These are phyloP conservation scores for Cucumis cinereus DNA, from an alignment of 306 rosid genomes.

Conservation along the genomic window DNA sequence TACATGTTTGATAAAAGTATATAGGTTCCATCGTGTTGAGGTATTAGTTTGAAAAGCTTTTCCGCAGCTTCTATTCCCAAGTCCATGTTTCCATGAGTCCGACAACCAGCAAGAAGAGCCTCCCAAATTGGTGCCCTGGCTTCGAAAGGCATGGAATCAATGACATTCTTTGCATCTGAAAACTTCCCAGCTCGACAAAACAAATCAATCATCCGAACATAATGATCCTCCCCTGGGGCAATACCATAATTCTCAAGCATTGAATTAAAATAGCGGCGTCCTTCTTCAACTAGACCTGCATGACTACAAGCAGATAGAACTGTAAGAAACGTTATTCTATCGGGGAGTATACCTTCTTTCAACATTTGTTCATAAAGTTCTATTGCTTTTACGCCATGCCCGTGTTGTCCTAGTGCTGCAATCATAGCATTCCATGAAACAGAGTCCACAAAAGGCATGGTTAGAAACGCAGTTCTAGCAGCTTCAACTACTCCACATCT, in stretches of 20 bases:
- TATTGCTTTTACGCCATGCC: conserved; percentile 9
- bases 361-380: conserved; percentile 11
- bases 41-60: conserved; percentile 3
- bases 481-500: conserved; percentile 16
- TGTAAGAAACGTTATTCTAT: conserved; percentile 9
- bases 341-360: conserved; percentile 7
- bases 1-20: conserved; percentile 11
- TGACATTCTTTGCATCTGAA: conserved; percentile 6
- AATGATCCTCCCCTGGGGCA: conserved; percentile 12
- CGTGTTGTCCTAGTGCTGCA: conserved; percentile 15
- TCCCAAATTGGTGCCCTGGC: conserved; percentile 11
- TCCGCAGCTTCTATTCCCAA: conserved; percentile 7
- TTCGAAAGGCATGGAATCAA: conserved; percentile 9
- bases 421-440: conserved; percentile 16
- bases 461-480: conserved; percentile 3
- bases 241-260: conserved; percentile 3
- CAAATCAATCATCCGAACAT: conserved; percentile 12
- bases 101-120: conserved; percentile 14
- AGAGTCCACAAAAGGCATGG: conserved; percentile 12
- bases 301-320: conserved; percentile 14
- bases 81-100: conserved; percentile 11
- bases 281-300: conserved; percentile 10
- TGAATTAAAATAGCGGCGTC: conserved; percentile 4
- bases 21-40: conserved; percentile 11
- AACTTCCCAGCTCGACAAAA: conserved; percentile 13